Evolutionary conservation across 169 alveolate genomes (phyloP).

Genomic region (Cryptosporidium ryanae): DNA sequence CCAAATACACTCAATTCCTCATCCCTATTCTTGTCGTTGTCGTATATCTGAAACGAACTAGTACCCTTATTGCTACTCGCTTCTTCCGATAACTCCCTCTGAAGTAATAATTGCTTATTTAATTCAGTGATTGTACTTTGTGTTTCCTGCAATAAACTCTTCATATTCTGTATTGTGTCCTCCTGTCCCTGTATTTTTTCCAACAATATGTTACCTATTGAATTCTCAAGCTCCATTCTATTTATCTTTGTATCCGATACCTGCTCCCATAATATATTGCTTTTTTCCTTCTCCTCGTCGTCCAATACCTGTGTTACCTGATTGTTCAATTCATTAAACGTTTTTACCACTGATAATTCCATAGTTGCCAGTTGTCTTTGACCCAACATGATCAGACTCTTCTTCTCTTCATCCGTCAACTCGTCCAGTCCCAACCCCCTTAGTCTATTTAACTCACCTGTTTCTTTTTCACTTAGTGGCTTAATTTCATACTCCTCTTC

Average conservation of each 20-base stretch:
- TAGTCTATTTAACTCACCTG: slow-evolving; percentile 31
- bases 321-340: slow-evolving; percentile 38
- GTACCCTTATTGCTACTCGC: background rate
- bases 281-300: slow-evolving; percentile 38
- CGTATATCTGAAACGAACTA: background rate
- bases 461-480: slow-evolving; percentile 34
- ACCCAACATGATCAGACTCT: slow-evolving; percentile 33
- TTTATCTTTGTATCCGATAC: slow-evolving; percentile 37
- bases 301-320: slow-evolving; percentile 30
- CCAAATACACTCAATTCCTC: slow-evolving; percentile 21
- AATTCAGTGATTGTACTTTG: slow-evolving; percentile 58
- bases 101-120: slow-evolving; percentile 48
- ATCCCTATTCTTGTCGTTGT: background rate
- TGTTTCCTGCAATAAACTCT: slow-evolving; percentile 41
- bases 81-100: slow-evolving; percentile 49
- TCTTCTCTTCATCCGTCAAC: slow-evolving; percentile 51
- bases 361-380: slow-evolving; percentile 70
- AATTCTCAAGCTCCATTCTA: slow-evolving; percentile 70
- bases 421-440: slow-evolving; percentile 63
- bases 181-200: slow-evolving; percentile 69
- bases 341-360: slow-evolving; percentile 46
- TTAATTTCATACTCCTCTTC: slow-evolving; percentile 34
- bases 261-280: slow-evolving; percentile 19
- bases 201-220: slow-evolving; percentile 37
- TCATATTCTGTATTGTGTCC: slow-evolving; percentile 52